Percentiles rank a stretch among this genome's conserved stretches.
Evolutionary conservation across 805 yeast species (phyloP).

Genomic region (Saturnispora bothae): DNA sequence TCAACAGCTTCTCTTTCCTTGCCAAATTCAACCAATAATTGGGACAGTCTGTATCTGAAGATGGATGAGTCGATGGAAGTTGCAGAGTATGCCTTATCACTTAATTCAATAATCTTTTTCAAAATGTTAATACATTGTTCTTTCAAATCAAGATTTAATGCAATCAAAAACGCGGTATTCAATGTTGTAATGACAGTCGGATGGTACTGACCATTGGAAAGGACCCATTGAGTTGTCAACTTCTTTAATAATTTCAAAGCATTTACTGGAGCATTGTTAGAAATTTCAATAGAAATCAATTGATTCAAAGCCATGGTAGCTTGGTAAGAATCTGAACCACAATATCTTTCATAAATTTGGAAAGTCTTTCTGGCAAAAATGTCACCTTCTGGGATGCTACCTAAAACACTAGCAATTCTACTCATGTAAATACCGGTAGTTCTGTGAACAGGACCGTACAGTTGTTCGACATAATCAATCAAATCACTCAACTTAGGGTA

Average conservation of each 20-base stretch:
- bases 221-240: conserved; percentile 48
- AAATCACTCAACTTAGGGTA: conserved; percentile 23
- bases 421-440: conserved; percentile 66
- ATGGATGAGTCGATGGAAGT: conserved; percentile 53
- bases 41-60: conserved; percentile 59
- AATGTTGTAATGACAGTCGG: conserved; percentile 59
- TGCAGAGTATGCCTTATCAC: conserved; percentile 43
- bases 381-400: conserved; percentile 6
- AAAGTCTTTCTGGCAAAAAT: conserved; percentile 54
- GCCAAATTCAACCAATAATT: conserved; percentile 41
- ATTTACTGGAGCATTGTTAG: conserved; percentile 46
- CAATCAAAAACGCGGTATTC: conserved; percentile 48
- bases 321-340: conserved; percentile 74
- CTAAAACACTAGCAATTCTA: conserved; percentile 35
- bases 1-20: conserved; percentile 48
- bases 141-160: conserved; percentile 41
- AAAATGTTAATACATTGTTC: conserved; percentile 43
- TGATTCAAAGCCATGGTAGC: conserved; percentile 62
- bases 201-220: conserved; percentile 51
- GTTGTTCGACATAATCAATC: conserved; percentile 64
- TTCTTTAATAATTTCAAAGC: conserved; percentile 53
- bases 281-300: conserved; percentile 61
- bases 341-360: conserved; percentile 64
- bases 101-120: conserved; percentile 40
- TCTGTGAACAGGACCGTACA: conserved; percentile 70